Evolutionary conservation across 2,329 filamentous ascomycete species (phyloP).

Genomic region (Akanthomyces muscarius): DNA sequence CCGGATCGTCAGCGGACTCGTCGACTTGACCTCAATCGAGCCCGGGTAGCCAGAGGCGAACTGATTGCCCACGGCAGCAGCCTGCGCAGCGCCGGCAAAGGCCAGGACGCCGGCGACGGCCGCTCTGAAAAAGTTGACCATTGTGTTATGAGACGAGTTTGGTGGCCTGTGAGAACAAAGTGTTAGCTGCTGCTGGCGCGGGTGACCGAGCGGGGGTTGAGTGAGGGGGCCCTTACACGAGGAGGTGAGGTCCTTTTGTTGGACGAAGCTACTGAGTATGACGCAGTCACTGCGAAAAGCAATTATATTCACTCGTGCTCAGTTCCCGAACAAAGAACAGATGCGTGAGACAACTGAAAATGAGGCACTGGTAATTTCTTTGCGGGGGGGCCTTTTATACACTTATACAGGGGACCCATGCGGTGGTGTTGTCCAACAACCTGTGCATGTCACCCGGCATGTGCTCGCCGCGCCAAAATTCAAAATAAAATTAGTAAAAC

Average conservation of each 20-base stretch:
- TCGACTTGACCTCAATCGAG: slow-evolving; percentile 3
- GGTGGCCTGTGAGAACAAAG: not conserved
- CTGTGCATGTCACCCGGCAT: slow-evolving; percentile 5
- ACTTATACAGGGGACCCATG: slow-evolving; percentile 12
- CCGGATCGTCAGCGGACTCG: slow-evolving; percentile 11
- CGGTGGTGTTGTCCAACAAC: not conserved
- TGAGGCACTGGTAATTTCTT: not conserved
- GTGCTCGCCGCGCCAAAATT: not conserved
- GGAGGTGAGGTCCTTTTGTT: not conserved
- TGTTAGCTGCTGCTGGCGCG: not conserved
- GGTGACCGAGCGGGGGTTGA: not conserved
- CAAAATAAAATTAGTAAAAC: too few species aligned
- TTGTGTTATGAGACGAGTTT: not conserved
- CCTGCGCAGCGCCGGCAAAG: slow-evolving; percentile 2
- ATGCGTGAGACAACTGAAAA: not conserved
- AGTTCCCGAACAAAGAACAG: not conserved
- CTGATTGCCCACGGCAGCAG: slow-evolving; percentile 11
- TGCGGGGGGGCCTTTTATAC: not conserved
- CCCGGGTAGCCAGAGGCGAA: slow-evolving; percentile 3
- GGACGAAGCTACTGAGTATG: not conserved
- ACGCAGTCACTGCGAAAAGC: not conserved
- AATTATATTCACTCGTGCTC: not conserved
- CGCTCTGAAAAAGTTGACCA: slow-evolving; percentile 13
- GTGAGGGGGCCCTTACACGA: not conserved
- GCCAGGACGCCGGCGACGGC: not conserved